These are phyloP conservation scores for Penicillium desertorum DNA, from an alignment of 495 filamentous ascomycete genomes.

Conservation along the genomic window DNA sequence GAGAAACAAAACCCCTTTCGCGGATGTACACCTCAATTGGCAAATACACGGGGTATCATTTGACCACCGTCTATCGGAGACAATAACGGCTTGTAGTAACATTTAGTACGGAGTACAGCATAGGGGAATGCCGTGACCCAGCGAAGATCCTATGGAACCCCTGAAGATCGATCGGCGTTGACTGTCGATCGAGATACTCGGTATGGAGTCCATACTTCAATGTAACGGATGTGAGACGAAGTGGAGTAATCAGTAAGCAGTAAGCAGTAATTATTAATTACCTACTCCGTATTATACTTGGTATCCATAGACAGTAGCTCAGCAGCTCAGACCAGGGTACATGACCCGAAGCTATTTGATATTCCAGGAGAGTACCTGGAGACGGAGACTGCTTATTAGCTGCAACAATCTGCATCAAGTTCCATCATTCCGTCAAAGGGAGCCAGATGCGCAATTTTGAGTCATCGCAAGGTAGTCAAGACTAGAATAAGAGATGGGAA, in stretches of 20 bases:
- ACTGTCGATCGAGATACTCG: constrained; percentile 6
- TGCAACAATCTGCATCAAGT: background rate
- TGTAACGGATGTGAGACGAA: constrained; percentile 8
- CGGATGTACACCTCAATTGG: background rate
- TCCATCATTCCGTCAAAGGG: background rate
- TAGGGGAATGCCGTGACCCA: constrained; percentile 3
- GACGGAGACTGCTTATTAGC: background rate
- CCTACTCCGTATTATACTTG: too few relatives aligned
- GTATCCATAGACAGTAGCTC: background rate
- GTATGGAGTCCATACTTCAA: background rate
- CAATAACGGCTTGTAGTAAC: background rate
- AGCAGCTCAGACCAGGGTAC: background rate
- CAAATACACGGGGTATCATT: background rate
- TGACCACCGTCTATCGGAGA: background rate
- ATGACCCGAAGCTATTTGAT: background rate
- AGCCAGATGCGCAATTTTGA: background rate
- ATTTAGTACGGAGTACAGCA: background rate
- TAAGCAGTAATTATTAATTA: background rate
- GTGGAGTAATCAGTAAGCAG: constrained; percentile 5
- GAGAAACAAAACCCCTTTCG: background rate
- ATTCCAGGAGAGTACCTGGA: background rate
- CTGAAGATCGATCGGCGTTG: constrained; percentile 16
- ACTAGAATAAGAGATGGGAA: background rate
- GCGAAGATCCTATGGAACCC: constrained; percentile 12
- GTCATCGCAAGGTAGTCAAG: background rate